phyloP scores from a whole-genome alignment of 257 asterid species.

The Jacaranda mimosifolia region DNA sequence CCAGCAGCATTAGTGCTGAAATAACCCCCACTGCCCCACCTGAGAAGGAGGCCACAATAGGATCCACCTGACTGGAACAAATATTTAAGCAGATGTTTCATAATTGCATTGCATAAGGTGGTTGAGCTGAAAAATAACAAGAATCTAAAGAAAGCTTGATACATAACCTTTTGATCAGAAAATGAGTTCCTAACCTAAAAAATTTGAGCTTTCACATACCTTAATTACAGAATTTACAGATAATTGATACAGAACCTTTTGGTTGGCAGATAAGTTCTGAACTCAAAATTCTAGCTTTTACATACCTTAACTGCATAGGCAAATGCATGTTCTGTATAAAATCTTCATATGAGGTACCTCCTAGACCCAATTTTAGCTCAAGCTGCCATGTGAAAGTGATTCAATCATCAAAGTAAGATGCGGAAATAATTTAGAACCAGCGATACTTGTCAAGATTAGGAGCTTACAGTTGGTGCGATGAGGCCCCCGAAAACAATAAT shows the following conservation, averaged over 20 bases:
- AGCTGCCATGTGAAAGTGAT: constrained; percentile 59
- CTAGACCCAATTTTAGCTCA: constrained; percentile 88
- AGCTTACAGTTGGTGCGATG: constrained; percentile 88
- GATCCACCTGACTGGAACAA: constrained; percentile 86
- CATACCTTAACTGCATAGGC: constrained; percentile 87
- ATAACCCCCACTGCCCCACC: constrained; percentile 99
- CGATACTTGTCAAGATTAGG: constrained; percentile 30
- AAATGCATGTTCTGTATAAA: constrained; percentile 78
- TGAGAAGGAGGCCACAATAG: constrained; percentile 95
- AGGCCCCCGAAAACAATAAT: constrained; percentile 88
- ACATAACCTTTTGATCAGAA: background rate
- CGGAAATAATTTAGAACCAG: constrained; percentile 15
- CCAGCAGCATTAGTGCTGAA: constrained; percentile 83
- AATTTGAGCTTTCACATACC: constrained; percentile 50
- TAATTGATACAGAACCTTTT: background rate
- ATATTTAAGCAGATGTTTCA: constrained; percentile 21
- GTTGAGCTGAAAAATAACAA: constrained; percentile 14
- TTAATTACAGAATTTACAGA: constrained; percentile 54
- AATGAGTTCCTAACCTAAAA: constrained; percentile 2
- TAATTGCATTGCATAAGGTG: constrained; percentile 16
- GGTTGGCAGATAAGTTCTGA: background rate
- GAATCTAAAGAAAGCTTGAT: constrained; percentile 8
- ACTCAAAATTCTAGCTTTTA: constrained; percentile 23
- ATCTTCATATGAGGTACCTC: constrained; percentile 89
- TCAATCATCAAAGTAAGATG: background rate